These are phyloP conservation scores for Lecanicillium sp. DNA, from an alignment of 2,329 filamentous ascomycete genomes.

Conservation along the genomic window DNA sequence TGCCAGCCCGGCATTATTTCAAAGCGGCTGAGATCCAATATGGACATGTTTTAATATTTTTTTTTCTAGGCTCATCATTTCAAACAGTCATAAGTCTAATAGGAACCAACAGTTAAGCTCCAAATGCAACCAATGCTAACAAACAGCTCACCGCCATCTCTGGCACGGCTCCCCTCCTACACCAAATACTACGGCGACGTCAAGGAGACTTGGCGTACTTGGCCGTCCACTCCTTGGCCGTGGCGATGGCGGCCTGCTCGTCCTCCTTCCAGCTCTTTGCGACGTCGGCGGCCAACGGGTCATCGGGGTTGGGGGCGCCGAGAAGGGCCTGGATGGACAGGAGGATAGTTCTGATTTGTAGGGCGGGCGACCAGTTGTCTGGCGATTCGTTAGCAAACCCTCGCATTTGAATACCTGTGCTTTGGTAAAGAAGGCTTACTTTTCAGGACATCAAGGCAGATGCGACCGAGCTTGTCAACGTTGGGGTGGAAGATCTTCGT, in stretches of 20 bases:
- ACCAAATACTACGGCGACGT: not conserved
- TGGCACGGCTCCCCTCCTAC: not conserved
- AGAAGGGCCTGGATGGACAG: slow-evolving; percentile 95
- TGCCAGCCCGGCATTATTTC: no score
- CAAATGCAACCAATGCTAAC: slow-evolving; percentile 3
- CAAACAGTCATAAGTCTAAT: slow-evolving; percentile 2
- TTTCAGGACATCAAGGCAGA: slow-evolving; percentile 95
- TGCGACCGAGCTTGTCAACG: slow-evolving; percentile 94
- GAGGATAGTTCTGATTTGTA: slow-evolving; percentile 97
- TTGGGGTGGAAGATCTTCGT: slow-evolving; percentile 99
- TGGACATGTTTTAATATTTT: not conserved
- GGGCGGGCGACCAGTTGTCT: slow-evolving; percentile 98
- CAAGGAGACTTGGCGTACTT: slow-evolving; percentile 65
- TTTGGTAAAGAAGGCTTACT: slow-evolving; percentile 49
- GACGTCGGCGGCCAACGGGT: slow-evolving; percentile 96
- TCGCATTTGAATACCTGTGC: not conserved
- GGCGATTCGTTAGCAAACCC: slow-evolving; percentile 11
- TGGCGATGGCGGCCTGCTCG: slow-evolving; percentile 85
- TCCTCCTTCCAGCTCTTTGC: slow-evolving; percentile 98
- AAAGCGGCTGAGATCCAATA: no score
- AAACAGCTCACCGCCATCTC: not conserved
- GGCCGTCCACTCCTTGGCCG: slow-evolving; percentile 85
- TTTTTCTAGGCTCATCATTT: not conserved
- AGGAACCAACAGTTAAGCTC: slow-evolving; percentile 2
- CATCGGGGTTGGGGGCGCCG: slow-evolving; percentile 93